Evolutionary conservation across 306 rosid species (phyloP), one percentile per base, ranked within the genome.

Genomic region (Prunus padus): DNA sequence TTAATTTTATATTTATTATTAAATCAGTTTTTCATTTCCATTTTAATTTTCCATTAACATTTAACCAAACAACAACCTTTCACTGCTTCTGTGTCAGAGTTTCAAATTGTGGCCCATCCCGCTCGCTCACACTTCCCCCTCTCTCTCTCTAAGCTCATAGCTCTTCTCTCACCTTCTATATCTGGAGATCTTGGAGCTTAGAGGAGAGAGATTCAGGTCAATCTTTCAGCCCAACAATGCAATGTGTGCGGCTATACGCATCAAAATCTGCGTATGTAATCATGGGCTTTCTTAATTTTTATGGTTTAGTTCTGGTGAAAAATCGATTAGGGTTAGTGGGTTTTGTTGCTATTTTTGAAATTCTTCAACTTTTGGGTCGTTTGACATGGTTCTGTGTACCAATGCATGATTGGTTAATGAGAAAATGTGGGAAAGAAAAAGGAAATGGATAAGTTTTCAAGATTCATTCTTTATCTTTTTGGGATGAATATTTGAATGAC

Each of bases 161-260:
- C 63, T n/a, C n/a, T 9, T 42, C 30, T 10, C 54, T 31, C 33
- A 28, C 61, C 67, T 25, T 60, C 23, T 47, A n/a, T 75, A 79
- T 56, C 61, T 77, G 85, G 79, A 74, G 81, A 73, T 64, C 81
- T 77, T 68, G 79, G 83, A 82, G 80, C 81, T 77, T 11, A 45
- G 80, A 72, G 78, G 69, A 45, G 83, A 79, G 81, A 86, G 82
- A 86, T 77, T 60, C 20, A 30, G 91, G 91, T 89, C 86, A 75
- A 59, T 67, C 69, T 80, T 37, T 59, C 67, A 60, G 12, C 40
- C 30, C 25, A 65, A 23, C 20, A 46, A 31, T 52, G 61, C 71
- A 73, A 47, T 73, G 73, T 52, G 31, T 72, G 20, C 20, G 25
- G 42, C 15, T 67, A 5, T 60, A 20, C 82, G 33, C 42, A 30